Percentiles rank a stretch among this genome's conserved stretches.
phyloP scores from a whole-genome alignment of 2,329 filamentous ascomycete species.

The Raffaelea albimanens region DNA sequence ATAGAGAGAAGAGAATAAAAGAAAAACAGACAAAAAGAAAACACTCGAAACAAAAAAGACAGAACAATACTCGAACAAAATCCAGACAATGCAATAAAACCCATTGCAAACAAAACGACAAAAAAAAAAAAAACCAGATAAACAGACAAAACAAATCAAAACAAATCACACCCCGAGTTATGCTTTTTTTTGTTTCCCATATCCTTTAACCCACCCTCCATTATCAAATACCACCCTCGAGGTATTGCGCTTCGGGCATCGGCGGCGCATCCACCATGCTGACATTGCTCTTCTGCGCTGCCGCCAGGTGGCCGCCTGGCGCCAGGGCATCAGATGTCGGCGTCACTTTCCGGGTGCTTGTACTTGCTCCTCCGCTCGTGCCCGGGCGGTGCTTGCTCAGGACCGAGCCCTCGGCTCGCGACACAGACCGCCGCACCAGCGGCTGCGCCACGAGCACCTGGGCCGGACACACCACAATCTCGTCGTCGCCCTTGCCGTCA shows the following conservation, averaged over 20 bases:
- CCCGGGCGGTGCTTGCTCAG: too few species aligned
- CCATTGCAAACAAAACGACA: not conserved
- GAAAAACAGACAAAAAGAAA: not conserved
- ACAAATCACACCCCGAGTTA: too few species aligned
- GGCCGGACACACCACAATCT: constrained; percentile 90
- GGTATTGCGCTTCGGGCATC: constrained; percentile 19
- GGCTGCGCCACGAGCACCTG: constrained; percentile 73
- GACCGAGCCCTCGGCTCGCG: constrained; percentile 2
- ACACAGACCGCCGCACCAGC: constrained; percentile 17
- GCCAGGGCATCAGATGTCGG: constrained; percentile 41
- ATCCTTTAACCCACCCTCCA: not conserved
- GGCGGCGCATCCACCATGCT: constrained; percentile 21
- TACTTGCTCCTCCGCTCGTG: not conserved
- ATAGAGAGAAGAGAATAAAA: not conserved
- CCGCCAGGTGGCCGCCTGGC: constrained; percentile 34
- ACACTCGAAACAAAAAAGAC: not conserved
- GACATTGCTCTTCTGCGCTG: constrained; percentile 22
- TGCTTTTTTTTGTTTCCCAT: not conserved
- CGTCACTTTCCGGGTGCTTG: constrained; percentile 25
- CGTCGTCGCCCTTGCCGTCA: constrained; percentile 75
- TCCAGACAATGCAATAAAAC: not conserved
- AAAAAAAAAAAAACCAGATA: not conserved
- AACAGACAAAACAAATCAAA: too few species aligned
- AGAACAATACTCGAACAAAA: not conserved
- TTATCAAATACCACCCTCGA: constrained; percentile 21